Conservation (phyloP, 2,329 filamentous ascomycete genomes). For the Aspergillus quadrilineatus region DNA sequence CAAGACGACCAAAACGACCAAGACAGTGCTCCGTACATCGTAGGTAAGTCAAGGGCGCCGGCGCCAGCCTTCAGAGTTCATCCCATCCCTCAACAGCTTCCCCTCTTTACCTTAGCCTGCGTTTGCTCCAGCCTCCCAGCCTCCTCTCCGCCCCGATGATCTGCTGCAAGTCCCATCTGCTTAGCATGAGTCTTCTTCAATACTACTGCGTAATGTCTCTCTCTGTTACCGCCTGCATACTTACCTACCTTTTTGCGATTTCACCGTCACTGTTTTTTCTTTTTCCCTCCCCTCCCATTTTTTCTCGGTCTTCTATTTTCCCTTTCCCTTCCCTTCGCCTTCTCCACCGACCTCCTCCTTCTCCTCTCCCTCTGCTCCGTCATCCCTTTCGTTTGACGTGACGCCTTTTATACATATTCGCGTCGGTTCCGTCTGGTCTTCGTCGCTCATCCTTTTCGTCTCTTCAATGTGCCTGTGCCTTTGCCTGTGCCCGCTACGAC, state of each 20-base stretch:
- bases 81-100: background rate
- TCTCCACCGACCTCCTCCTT: slow-evolving; percentile 16
- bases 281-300: slow-evolving; percentile 15
- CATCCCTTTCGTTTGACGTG: slow-evolving; percentile 29
- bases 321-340: slow-evolving; percentile 7
- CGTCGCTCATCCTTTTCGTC: slow-evolving; percentile 6
- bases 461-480: slow-evolving; percentile 9
- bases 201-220: slow-evolving; percentile 1
- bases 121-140: slow-evolving; percentile 21
- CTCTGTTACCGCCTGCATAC: slow-evolving; percentile 15
- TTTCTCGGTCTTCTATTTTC: slow-evolving; percentile 25
- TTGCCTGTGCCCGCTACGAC: slow-evolving; percentile 11
- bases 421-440: slow-evolving; percentile 8
- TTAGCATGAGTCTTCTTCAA: background rate
- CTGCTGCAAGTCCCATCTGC: slow-evolving; percentile 22
- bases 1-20: too few species aligned
- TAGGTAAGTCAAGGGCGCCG: background rate
- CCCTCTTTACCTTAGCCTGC: background rate
- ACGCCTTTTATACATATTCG: slow-evolving; percentile 26
- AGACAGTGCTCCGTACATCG: background rate
- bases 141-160: slow-evolving; percentile 24
- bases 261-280: slow-evolving; percentile 11
- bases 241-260: background rate
- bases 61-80: background rate
- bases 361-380: slow-evolving; percentile 27